Base-by-base conservation (phyloP, 805 yeast species). In the Metschnikowia shivogae region DNA sequence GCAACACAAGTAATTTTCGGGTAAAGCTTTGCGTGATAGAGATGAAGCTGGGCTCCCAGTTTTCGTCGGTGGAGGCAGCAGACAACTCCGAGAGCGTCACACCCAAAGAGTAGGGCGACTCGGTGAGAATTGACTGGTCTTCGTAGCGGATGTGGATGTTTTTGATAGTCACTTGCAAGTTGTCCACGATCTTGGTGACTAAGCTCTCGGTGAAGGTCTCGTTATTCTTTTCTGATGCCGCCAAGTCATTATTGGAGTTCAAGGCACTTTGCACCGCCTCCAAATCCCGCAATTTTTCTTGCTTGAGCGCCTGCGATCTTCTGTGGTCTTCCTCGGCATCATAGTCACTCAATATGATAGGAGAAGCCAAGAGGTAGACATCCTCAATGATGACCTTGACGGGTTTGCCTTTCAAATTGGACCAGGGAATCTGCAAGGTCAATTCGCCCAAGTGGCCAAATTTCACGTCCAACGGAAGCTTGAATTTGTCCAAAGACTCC, bases 371-470 rank as follows among this genome's bases (percentile, higher is more conserved):
- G 24, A 93, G 61, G 56, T 84, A 89, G 10, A 89, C 92, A 61
- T 93, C 93, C 55, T 93, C 92, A 47, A 93, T 84, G 10, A 80
- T 70, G 11, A 93, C 78, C 61, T 87, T 88, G 6, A 92, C 98
- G 0, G 99, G 98, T 58, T 90, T 87, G 17, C 86, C 82, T 60
- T 90, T 90, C 52, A 95, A 70, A 59, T 89, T 93, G 1, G 97
- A 84, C 97, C 98, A 95, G 0, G 99, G 99, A 32, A 93, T 92
- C 60, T 87, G 96, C 44, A 93, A 68, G 0, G 95, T 85, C 51
- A 93, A 73, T 54, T 85, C 87, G 1, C 98, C 99, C 46, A 93
- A 64, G 59, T 87, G 89, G 34, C 99, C 99, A 60, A 85, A 86
- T 49, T 80, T 78, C 11, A 95, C 92, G 61, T 90, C 87, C 31